These are phyloP conservation scores for Apiotrichum siamense DNA, from an alignment of 1,284 basidiomycete genomes.

Conservation along the genomic window DNA sequence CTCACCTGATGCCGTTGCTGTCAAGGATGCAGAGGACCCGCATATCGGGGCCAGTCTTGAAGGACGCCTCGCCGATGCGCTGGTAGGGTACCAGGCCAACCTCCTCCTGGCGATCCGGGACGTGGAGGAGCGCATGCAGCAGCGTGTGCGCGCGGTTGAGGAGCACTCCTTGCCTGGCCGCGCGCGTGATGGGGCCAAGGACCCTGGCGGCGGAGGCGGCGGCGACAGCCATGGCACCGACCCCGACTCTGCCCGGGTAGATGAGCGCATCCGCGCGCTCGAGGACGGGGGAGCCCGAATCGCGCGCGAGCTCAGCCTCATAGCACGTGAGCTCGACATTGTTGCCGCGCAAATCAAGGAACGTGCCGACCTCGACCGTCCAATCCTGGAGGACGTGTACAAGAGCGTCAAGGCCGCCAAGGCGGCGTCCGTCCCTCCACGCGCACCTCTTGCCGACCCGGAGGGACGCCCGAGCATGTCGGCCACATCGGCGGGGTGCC, in stretches of 20 bases:
- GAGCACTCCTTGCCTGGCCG: slow-evolving; percentile 16
- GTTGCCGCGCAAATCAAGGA: slow-evolving; percentile 1
- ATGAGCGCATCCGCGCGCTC: slow-evolving; percentile 5
- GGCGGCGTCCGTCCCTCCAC: too few relatives aligned
- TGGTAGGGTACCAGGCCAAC: slow-evolving; percentile 45
- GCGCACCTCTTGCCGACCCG: too few relatives aligned
- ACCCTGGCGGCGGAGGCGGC: too few relatives aligned
- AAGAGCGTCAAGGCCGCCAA: neutral
- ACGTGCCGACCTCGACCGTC: slow-evolving; percentile 4
- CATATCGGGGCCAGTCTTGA: slow-evolving; percentile 21
- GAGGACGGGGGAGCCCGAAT: slow-evolving; percentile 7
- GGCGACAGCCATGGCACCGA: too few relatives aligned
- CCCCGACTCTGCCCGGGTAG: too few relatives aligned
- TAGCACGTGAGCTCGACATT: slow-evolving; percentile 1
- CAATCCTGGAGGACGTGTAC: slow-evolving; percentile 1
- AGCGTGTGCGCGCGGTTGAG: neutral
- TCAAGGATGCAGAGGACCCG: slow-evolving; percentile 16
- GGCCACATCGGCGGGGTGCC: too few relatives aligned
- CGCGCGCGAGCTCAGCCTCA: neutral
- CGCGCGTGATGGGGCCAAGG: neutral
- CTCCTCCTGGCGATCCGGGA: slow-evolving; percentile 35
- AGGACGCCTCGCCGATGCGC: slow-evolving; percentile 39
- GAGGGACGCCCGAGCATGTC: too few relatives aligned
- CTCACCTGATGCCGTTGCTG: slow-evolving; percentile 37
- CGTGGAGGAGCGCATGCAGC: slow-evolving; percentile 15